phyloP scores from a whole-genome alignment of 1,284 basidiomycete species.

The Phlebopus sp. region DNA sequence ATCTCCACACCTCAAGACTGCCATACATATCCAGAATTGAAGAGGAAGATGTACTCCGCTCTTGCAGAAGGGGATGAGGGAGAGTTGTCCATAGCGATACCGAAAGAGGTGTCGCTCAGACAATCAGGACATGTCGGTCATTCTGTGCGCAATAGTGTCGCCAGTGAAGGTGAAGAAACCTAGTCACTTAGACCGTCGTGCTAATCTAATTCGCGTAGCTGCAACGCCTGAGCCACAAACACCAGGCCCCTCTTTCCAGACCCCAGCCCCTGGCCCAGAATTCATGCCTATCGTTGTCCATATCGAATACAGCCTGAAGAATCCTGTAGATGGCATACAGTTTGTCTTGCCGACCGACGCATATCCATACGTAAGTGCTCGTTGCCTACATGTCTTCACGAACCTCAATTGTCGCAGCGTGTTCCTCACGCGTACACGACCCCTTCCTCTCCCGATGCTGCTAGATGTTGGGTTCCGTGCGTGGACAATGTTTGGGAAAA shows the following conservation, averaged over 20 bases:
- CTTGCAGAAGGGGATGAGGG: constrained; percentile 90
- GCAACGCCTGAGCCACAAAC: constrained; percentile 78
- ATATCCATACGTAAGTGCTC: constrained; percentile 75
- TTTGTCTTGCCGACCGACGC: constrained; percentile 79
- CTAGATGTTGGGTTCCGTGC: constrained; percentile 97
- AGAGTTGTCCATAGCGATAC: constrained; percentile 89
- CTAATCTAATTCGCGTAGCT: constrained; percentile 36
- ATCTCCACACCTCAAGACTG: constrained; percentile 78
- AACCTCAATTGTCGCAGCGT: constrained; percentile 49
- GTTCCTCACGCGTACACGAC: constrained; percentile 93
- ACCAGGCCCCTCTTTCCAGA: constrained; percentile 48
- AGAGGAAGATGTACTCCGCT: constrained; percentile 88
- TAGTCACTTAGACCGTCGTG: neutral
- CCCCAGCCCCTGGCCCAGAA: constrained; percentile 52
- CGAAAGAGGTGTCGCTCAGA: constrained; percentile 73
- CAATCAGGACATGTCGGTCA: constrained; percentile 50
- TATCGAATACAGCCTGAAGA: constrained; percentile 77
- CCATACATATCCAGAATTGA: constrained; percentile 90
- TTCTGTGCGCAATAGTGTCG: constrained; percentile 36
- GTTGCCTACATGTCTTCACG: constrained; percentile 17
- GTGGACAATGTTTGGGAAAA: constrained; percentile 95
- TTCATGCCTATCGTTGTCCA: constrained; percentile 76
- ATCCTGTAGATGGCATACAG: constrained; percentile 85
- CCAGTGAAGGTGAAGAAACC: constrained; percentile 46
- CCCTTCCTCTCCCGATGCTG: constrained; percentile 85